These are phyloP conservation scores for Rhizophlyctis rosea DNA, from an alignment of 192 early-diverging fungal genomes.

Conservation along the genomic window DNA sequence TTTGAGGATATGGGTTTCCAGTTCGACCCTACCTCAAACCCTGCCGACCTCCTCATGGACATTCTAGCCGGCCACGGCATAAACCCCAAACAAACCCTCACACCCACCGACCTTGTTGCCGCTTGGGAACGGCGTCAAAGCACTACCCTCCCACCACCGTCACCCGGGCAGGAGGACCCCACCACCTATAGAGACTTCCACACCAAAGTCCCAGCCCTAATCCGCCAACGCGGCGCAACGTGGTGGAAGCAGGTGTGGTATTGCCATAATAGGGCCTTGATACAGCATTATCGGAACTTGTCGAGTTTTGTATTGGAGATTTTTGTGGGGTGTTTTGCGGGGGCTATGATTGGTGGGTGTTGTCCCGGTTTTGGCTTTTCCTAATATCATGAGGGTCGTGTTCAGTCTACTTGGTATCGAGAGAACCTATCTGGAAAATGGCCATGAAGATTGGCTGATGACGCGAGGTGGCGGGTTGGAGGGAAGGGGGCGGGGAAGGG, in stretches of 20 bases:
- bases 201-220: slow-evolving; percentile 20
- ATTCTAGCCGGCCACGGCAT: slow-evolving; percentile 35
- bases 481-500: no score
- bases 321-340: slow-evolving; percentile 38
- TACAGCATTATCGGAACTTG: slow-evolving; percentile 31
- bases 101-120: no score
- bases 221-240: slow-evolving; percentile 29
- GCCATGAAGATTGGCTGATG: no score
- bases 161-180: slow-evolving; percentile 34
- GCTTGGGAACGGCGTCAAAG: no score
- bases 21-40: slow-evolving; percentile 33
- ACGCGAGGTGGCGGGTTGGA: no score
- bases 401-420: no score
- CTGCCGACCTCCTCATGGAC: slow-evolving; percentile 49
- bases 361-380: slow-evolving; percentile 1
- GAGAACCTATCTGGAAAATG: no score
- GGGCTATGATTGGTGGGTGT: slow-evolving; percentile 35
- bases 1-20: slow-evolving; percentile 34
- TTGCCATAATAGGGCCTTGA: slow-evolving; percentile 32
- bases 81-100: no score
- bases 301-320: slow-evolving; percentile 37
- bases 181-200: no score
- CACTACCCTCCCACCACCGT: no score
- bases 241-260: slow-evolving; percentile 34
- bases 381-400: not conserved